Conservation (phyloP, 306 rosid species). For the Echinosophora koreensis region DNA sequence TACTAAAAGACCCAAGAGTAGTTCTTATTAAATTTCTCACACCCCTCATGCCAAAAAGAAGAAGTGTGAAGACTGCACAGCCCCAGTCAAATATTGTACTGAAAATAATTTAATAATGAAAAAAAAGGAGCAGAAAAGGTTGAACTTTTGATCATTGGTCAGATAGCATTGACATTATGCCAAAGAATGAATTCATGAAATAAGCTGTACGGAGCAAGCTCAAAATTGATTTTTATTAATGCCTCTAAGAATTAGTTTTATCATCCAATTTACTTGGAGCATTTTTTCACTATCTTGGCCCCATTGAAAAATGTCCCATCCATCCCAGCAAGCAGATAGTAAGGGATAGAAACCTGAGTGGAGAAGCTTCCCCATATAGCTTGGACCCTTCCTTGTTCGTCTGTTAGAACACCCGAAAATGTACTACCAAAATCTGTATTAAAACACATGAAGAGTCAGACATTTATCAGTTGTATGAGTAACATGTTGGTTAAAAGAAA, state of each 20-base stretch:
- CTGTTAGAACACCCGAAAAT: conserved; percentile 92
- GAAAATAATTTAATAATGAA: conserved; percentile 12
- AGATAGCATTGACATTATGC: conserved; percentile 3
- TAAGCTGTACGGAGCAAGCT: conserved; percentile 14
- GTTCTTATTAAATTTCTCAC: conserved; percentile 8
- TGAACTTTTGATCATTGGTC: conserved; percentile 10
- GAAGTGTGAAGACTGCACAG: neutral
- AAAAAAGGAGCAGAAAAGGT: conserved; percentile 4
- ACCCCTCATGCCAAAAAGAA: neutral
- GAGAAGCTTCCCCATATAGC: conserved; percentile 99
- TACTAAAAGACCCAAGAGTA: neutral
- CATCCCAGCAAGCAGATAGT: conserved; percentile 32
- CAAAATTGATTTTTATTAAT: neutral
- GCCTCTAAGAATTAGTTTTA: conserved; percentile 7
- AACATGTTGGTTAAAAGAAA: conserved; percentile 6
- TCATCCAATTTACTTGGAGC: conserved; percentile 24
- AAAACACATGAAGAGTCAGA: conserved; percentile 22
- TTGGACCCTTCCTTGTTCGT: conserved; percentile 93
- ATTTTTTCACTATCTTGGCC: neutral
- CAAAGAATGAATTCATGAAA: conserved; percentile 29
- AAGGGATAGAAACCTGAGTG: conserved; percentile 77
- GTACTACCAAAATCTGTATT: conserved; percentile 91
- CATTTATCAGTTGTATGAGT: conserved; percentile 26
- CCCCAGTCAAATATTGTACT: conserved; percentile 5
- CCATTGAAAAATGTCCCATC: conserved; percentile 23